Percentiles rank a stretch among this genome's conserved stretches.
Evolutionary conservation across 163 green algal genomes (phyloP).

Genomic region (Coccomyxa subellipsoidea): DNA sequence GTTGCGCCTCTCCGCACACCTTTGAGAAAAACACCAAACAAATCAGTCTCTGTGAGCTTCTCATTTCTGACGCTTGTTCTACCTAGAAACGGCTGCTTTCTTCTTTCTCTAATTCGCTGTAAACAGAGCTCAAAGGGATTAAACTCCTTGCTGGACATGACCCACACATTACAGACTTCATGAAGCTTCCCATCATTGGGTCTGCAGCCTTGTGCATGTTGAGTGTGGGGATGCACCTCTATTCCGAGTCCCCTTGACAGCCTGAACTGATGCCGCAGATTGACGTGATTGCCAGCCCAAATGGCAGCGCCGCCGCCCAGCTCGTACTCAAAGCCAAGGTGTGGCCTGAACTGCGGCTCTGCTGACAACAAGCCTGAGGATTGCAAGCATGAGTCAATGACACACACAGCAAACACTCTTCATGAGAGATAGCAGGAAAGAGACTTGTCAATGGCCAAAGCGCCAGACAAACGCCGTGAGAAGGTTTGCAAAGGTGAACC

Average conservation of each 20-base stretch:
- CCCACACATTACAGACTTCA: too few species aligned
- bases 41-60: neutral
- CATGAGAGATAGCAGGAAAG: too few species aligned
- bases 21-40: neutral
- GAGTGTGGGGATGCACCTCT: slow-evolving; percentile 25
- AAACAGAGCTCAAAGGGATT: too few species aligned
- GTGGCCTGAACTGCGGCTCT: neutral
- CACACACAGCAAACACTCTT: too few species aligned
- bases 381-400: neutral
- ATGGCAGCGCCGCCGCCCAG: slow-evolving; percentile 26
- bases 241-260: slow-evolving; percentile 29
- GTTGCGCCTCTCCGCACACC: slow-evolving; percentile 32
- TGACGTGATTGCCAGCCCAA: slow-evolving; percentile 31
- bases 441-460: too few species aligned
- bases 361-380: neutral
- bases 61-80: neutral
- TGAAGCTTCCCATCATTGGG: too few species aligned
- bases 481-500: neutral
- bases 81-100: neutral
- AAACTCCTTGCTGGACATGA: too few species aligned
- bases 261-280: slow-evolving; percentile 34
- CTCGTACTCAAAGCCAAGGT: slow-evolving; percentile 18
- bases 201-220: too few species aligned
- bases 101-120: too few species aligned
- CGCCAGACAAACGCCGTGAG: too few species aligned